Evolutionary conservation across 257 asterid species (phyloP).

Genomic region (Misopates orontium): DNA sequence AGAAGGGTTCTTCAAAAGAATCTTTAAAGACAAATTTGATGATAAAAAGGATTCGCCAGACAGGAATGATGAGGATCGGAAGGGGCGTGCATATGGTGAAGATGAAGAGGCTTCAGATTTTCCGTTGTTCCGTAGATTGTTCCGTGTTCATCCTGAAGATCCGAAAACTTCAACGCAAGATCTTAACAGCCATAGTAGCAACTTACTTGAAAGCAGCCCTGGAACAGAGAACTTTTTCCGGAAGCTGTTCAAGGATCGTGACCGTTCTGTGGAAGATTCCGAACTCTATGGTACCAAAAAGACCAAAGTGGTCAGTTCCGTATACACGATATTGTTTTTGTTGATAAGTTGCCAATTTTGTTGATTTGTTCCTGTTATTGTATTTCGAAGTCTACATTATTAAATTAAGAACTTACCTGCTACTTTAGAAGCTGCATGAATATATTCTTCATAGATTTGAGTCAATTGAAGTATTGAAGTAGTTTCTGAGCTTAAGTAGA

Average conservation of each 20-base stretch:
- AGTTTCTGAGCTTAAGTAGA: neutral
- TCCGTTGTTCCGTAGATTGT: conserved; percentile 63
- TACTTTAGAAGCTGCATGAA: neutral
- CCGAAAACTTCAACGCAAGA: conserved; percentile 47
- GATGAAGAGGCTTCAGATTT: conserved; percentile 75
- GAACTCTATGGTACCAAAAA: conserved; percentile 78
- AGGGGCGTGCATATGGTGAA: conserved; percentile 57
- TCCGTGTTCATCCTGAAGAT: conserved; percentile 91
- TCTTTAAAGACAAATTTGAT: conserved; percentile 75
- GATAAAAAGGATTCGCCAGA: conserved; percentile 61
- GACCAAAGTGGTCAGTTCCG: conserved; percentile 66
- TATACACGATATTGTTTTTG: conserved; percentile 9
- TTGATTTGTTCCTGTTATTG: conserved; percentile 2
- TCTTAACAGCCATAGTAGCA: conserved; percentile 43
- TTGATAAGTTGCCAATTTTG: conserved; percentile 1
- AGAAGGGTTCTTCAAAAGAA: conserved; percentile 79
- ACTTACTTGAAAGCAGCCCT: conserved; percentile 78
- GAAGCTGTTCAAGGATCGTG: conserved; percentile 88
- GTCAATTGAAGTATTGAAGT: neutral
- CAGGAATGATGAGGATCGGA: conserved; percentile 51
- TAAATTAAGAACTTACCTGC: conserved; percentile 5
- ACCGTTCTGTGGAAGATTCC: conserved; percentile 90
- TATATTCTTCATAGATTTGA: neutral
- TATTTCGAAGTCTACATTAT: neutral
- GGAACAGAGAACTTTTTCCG: conserved; percentile 87